phyloP scores from a whole-genome alignment of 768 basidiomycete species.

The Suillus subalutaceus region DNA sequence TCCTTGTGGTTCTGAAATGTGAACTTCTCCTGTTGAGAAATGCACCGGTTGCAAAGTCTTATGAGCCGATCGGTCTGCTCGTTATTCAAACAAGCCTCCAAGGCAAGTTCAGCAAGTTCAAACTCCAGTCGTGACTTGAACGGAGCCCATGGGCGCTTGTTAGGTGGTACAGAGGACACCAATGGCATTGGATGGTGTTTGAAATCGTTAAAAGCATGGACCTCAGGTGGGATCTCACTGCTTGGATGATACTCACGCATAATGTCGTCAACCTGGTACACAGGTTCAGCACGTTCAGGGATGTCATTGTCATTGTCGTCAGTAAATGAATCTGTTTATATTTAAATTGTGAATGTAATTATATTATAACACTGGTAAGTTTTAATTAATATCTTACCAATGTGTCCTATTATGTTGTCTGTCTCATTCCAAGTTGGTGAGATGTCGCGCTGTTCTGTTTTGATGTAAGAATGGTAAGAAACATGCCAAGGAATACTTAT shows the following conservation, averaged over 20 bases:
- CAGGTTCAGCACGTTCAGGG: neutral
- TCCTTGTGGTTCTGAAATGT: conserved; percentile 22
- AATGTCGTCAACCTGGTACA: conserved; percentile 22
- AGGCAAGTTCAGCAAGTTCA: conserved; percentile 30
- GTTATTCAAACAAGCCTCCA: conserved; percentile 25
- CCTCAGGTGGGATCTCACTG: conserved; percentile 11
- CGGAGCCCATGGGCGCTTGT: conserved; percentile 33
- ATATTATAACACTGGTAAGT: neutral
- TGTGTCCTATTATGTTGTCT: neutral
- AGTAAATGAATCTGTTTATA: neutral
- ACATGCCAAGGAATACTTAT: neutral
- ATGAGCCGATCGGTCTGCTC: conserved; percentile 23
- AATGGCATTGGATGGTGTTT: neutral
- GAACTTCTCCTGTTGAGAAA: conserved; percentile 14
- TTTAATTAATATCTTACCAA: neutral
- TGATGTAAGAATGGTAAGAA: neutral
- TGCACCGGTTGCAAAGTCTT: conserved; percentile 18
- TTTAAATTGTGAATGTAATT: neutral
- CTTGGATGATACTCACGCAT: conserved; percentile 27
- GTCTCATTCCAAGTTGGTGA: neutral
- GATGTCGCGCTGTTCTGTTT: neutral
- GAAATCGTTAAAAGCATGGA: conserved; percentile 23
- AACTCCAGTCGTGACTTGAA: conserved; percentile 33
- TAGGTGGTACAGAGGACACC: conserved; percentile 4
- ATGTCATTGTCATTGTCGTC: neutral